Percentiles rank a stretch among this genome's conserved stretches.
These are phyloP conservation scores for Salvia miltiorrhiza DNA, from an alignment of 257 asterid genomes.

Conservation along the genomic window DNA sequence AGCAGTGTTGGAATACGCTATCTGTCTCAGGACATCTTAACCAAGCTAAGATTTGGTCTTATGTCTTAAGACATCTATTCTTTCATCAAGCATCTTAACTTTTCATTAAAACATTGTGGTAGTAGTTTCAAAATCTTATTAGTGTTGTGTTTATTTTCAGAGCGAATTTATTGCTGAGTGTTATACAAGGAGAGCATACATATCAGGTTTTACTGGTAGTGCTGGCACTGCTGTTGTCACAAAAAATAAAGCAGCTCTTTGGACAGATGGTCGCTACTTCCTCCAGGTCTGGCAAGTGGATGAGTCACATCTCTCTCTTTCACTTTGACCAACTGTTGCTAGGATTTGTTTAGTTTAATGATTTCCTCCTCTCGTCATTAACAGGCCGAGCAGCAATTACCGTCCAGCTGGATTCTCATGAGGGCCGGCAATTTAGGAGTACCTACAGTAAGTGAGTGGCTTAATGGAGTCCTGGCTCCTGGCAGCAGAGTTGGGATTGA, in stretches of 20 bases:
- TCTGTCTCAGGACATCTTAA: neutral
- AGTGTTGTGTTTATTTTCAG: slow-evolving; percentile 36
- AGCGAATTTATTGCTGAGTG: slow-evolving; percentile 97
- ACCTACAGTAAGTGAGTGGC: slow-evolving; percentile 86
- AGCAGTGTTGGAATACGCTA: neutral
- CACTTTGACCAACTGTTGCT: neutral
- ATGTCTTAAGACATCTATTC: neutral
- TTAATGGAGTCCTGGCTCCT: slow-evolving; percentile 68
- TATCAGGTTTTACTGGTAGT: slow-evolving; percentile 96
- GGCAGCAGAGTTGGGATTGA: slow-evolving; percentile 94
- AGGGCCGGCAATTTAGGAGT: slow-evolving; percentile 82
- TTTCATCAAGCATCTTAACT: neutral
- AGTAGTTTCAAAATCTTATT: slow-evolving; percentile 18
- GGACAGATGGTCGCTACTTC: slow-evolving; percentile 98
- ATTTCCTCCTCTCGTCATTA: slow-evolving; percentile 18
- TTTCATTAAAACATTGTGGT: neutral
- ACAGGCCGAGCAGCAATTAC: slow-evolving; percentile 90
- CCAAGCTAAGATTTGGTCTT: neutral
- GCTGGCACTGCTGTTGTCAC: slow-evolving; percentile 98
- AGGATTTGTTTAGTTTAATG: slow-evolving; percentile 16
- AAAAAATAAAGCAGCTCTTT: slow-evolving; percentile 91
- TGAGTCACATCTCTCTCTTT: neutral
- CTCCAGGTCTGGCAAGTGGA: slow-evolving; percentile 60
- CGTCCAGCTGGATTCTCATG: slow-evolving; percentile 89
- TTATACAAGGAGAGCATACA: slow-evolving; percentile 79